These are phyloP conservation scores for Sphaerulina musiva DNA, from an alignment of 2,329 filamentous ascomycete species.

Conservation along the genomic window DNA sequence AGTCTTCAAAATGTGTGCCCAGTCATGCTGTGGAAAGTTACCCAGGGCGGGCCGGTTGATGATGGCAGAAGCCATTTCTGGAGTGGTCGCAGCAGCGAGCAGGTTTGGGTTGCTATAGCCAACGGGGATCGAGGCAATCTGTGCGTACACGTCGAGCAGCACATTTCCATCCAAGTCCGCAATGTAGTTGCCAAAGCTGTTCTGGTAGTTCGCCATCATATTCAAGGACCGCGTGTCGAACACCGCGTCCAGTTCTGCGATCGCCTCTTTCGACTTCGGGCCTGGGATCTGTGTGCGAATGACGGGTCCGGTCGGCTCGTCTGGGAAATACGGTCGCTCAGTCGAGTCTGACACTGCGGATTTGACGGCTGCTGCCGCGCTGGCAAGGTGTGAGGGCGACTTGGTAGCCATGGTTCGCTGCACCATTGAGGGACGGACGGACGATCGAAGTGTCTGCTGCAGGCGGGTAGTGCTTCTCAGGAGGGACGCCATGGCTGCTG, in stretches of 20 bases:
- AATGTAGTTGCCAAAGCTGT: constrained; percentile 75
- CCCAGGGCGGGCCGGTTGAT: constrained; percentile 86
- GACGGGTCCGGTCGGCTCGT: constrained; percentile 52
- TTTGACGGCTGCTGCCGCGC: constrained; percentile 29
- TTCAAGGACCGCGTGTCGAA: constrained; percentile 84
- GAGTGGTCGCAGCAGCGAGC: constrained; percentile 61
- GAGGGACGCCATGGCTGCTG: constrained; percentile 29
- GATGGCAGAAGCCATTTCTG: constrained; percentile 71
- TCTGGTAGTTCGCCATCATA: constrained; percentile 69
- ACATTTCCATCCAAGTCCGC: constrained; percentile 65
- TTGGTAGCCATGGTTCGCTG: constrained; percentile 30
- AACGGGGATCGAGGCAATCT: constrained; percentile 87
- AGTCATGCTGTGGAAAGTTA: constrained; percentile 83
- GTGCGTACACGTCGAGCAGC: constrained; percentile 74
- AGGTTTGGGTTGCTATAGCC: constrained; percentile 87
- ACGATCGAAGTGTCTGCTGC: constrained; percentile 25
- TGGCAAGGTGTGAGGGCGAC: constrained; percentile 27
- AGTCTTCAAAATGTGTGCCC: constrained; percentile 70
- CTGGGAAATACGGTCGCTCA: constrained; percentile 40
- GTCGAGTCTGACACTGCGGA: constrained; percentile 21
- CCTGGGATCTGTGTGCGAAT: constrained; percentile 63
- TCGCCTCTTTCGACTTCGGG: constrained; percentile 62
- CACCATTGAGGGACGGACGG: constrained; percentile 16
- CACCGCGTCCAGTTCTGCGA: constrained; percentile 65
- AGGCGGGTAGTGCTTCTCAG: constrained; percentile 30